Conservation (phyloP, 495 filamentous ascomycete genomes). For the Penicillium cosmopolitanum region DNA sequence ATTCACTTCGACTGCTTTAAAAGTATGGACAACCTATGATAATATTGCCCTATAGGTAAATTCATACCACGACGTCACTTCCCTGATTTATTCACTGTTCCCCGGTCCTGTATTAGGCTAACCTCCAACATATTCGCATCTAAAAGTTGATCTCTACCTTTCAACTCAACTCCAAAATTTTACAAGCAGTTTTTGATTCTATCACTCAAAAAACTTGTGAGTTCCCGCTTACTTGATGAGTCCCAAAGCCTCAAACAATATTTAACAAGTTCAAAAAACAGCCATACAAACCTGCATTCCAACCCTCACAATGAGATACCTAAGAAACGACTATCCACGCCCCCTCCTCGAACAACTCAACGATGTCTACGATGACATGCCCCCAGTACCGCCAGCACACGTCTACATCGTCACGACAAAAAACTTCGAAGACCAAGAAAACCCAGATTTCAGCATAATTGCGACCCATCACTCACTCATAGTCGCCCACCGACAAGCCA, state of each 20-base stretch:
- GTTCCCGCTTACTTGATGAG: too few relatives aligned
- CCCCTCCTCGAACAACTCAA: not conserved
- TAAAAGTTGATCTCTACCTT: too few relatives aligned
- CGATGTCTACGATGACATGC: not conserved
- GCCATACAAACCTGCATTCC: not conserved
- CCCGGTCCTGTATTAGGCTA: too few relatives aligned
- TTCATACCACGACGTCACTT: too few relatives aligned
- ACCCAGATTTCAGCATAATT: constrained; percentile 1
- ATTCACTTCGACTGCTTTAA: too few relatives aligned
- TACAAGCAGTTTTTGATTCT: too few relatives aligned
- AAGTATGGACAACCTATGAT: too few relatives aligned
- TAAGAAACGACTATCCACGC: not conserved
- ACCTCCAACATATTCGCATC: too few relatives aligned
- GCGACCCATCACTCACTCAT: not conserved
- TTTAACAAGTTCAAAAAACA: not conserved
- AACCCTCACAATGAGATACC: not conserved
- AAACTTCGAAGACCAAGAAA: not conserved
- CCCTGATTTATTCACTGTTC: too few relatives aligned
- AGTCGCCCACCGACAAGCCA: not conserved
- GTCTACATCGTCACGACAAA: constrained; percentile 9
- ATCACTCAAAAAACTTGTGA: too few relatives aligned
- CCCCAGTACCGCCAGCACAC: not conserved
- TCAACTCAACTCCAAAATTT: too few relatives aligned
- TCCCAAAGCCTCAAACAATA: not conserved
- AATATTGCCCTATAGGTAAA: too few relatives aligned